Percentiles rank a stretch among this genome's conserved stretches.
Conservation (phyloP, 768 basidiomycete genomes). For the Hypsizygus marmoreus region DNA sequence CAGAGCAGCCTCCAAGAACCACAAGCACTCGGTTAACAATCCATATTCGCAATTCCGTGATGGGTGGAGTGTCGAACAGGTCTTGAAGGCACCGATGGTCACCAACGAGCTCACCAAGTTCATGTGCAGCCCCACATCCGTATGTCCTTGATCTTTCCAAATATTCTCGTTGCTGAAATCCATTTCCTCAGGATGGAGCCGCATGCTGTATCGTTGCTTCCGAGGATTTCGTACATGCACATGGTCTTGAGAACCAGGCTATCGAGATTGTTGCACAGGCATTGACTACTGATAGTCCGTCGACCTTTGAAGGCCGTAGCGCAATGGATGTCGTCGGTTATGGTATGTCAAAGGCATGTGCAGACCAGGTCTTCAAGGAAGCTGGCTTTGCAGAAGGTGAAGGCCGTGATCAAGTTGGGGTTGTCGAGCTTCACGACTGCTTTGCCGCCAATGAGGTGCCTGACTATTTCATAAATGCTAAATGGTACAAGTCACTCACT, state of each 20-base stretch:
- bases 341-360: slow-evolving; percentile 68
- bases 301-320: slow-evolving; percentile 65
- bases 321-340: slow-evolving; percentile 86
- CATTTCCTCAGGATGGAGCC: slow-evolving; percentile 59
- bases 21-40: slow-evolving; percentile 79
- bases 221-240: slow-evolving; percentile 72
- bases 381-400: slow-evolving; percentile 68
- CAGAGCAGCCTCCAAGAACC: slow-evolving; percentile 74
- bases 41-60: slow-evolving; percentile 86
- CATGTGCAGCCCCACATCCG: slow-evolving; percentile 88
- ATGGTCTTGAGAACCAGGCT: slow-evolving; percentile 81
- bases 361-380: slow-evolving; percentile 68
- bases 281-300: slow-evolving; percentile 65
- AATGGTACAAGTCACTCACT: too few species aligned
- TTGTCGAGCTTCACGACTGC: slow-evolving; percentile 86
- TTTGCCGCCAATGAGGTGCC: slow-evolving; percentile 83
- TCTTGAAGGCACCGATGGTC: slow-evolving; percentile 67
- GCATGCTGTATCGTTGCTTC: slow-evolving; percentile 79
- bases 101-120: slow-evolving; percentile 75
- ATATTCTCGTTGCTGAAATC: neutral
- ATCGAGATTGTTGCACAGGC: slow-evolving; percentile 76
- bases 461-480: neutral
- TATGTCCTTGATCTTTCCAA: slow-evolving; percentile 19
- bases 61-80: slow-evolving; percentile 74
- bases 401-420: slow-evolving; percentile 76